Evolutionary conservation across 78 protist genomes (phyloP).

Genomic region (Chrysochromulina parva): DNA sequence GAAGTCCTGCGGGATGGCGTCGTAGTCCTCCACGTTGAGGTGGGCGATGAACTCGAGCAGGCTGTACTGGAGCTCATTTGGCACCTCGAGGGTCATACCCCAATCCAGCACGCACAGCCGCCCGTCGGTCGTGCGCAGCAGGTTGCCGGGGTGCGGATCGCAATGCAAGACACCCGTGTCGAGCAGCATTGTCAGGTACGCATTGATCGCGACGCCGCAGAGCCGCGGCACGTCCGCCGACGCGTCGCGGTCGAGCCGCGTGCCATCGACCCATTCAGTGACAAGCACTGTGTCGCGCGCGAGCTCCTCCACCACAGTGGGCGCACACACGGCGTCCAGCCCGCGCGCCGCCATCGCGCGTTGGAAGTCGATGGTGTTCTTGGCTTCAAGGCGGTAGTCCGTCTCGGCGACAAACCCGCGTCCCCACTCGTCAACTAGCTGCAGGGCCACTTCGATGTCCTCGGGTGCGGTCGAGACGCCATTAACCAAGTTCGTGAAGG

Average conservation of each 20-base stretch:
- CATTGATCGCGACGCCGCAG: conserved; percentile 39
- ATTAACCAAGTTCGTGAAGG: background rate
- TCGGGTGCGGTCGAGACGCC: background rate
- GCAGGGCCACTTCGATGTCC: background rate
- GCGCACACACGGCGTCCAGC: background rate
- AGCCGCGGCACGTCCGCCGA: conserved; percentile 34
- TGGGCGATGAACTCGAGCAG: conserved; percentile 40
- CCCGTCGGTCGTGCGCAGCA: conserved; percentile 6
- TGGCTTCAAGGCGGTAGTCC: conserved; percentile 37
- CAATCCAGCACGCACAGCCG: conserved; percentile 34
- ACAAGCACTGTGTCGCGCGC: background rate
- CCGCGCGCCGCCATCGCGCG: background rate
- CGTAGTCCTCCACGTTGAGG: conserved; percentile 27
- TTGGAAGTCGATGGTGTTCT: background rate
- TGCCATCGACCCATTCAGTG: background rate
- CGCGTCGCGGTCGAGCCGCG: conserved; percentile 5
- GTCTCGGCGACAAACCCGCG: conserved; percentile 42
- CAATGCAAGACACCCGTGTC: conserved; percentile 30
- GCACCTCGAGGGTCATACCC: conserved; percentile 27
- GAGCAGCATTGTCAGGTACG: conserved; percentile 42
- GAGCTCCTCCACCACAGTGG: background rate
- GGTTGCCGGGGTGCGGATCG: conserved; percentile 43
- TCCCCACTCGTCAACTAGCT: conserved; percentile 29
- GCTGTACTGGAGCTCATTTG: conserved; percentile 1
- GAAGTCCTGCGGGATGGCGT: conserved; percentile 1